phyloP scores from a whole-genome alignment of 768 basidiomycete species.

The Cystofilobasidium ferigula region DNA sequence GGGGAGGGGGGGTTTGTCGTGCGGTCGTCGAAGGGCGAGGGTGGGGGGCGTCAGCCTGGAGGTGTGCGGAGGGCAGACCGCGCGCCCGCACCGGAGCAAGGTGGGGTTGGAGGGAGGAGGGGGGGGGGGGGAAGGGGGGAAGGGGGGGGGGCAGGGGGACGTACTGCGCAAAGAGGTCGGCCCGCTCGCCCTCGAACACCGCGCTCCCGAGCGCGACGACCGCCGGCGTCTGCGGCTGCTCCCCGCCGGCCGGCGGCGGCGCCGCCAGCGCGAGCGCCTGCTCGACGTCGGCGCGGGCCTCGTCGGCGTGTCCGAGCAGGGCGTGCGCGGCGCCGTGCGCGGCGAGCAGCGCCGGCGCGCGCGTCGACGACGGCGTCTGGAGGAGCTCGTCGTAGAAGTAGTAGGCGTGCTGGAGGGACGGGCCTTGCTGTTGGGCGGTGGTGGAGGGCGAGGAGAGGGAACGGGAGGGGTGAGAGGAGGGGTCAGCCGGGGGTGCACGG shows the following conservation, averaged over 20 bases:
- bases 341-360: constrained; percentile 36
- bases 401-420: constrained; percentile 37
- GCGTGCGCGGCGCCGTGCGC: constrained; percentile 38
- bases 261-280: constrained; percentile 30
- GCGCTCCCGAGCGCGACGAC: constrained; percentile 32
- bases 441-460: constrained; percentile 24
- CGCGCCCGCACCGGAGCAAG: no score
- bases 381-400: constrained; percentile 40
- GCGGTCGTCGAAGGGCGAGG: no score
- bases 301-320: constrained; percentile 37
- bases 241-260: constrained; percentile 26
- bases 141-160: not conserved
- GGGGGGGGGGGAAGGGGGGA: constrained; percentile 19
- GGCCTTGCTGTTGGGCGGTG: constrained; percentile 26
- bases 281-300: constrained; percentile 38
- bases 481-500: no score
- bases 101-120: not conserved
- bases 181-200: constrained; percentile 24
- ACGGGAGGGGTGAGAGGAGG: no score
- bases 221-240: constrained; percentile 35
- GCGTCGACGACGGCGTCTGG: constrained; percentile 27
- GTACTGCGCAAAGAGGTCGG: constrained; percentile 23
- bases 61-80: no score
- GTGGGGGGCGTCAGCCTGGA: no score
- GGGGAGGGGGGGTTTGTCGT: not conserved